These are phyloP conservation scores for Ceratorhiza oryzae-sativae DNA, from an alignment of 1,284 basidiomycete genomes.

Conservation along the genomic window DNA sequence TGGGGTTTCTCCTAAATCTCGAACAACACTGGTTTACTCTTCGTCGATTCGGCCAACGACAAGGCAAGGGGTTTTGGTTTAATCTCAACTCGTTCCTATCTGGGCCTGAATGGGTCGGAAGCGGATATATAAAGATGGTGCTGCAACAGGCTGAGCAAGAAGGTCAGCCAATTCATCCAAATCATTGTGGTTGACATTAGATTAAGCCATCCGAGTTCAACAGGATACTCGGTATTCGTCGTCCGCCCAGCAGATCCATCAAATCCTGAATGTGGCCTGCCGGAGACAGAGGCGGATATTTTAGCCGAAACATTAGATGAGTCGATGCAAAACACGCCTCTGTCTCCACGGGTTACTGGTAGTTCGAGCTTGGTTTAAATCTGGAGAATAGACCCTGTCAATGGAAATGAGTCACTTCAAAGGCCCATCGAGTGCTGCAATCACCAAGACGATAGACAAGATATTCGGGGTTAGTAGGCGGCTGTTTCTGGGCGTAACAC, in stretches of 20 bases:
- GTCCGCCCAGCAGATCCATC: slow-evolving; percentile 64
- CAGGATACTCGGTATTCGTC: slow-evolving; percentile 90
- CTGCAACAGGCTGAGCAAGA: slow-evolving; percentile 86
- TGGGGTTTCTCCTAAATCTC: slow-evolving; percentile 89
- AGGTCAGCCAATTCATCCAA: slow-evolving; percentile 54
- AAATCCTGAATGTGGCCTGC: slow-evolving; percentile 56
- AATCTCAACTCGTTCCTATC: slow-evolving; percentile 84
- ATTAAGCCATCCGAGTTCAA: too few relatives aligned
- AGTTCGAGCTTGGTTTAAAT: too few relatives aligned
- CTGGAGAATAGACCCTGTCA: too few relatives aligned
- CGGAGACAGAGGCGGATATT: slow-evolving; percentile 70
- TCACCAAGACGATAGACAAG: too few relatives aligned
- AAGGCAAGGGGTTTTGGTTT: slow-evolving; percentile 79
- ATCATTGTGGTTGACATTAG: neutral
- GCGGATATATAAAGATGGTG: slow-evolving; percentile 84
- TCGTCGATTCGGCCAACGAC: slow-evolving; percentile 74
- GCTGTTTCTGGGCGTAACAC: too few relatives aligned
- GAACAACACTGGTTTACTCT: slow-evolving; percentile 90
- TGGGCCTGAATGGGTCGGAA: slow-evolving; percentile 82
- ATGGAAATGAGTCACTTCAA: too few relatives aligned
- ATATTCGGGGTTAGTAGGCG: too few relatives aligned
- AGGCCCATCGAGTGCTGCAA: too few relatives aligned
- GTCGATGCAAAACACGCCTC: slow-evolving; percentile 51
- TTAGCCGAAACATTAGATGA: slow-evolving; percentile 67
- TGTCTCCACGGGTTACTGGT: too few relatives aligned